These are phyloP conservation scores for Cordyceps farinosa DNA, from an alignment of 2,329 filamentous ascomycete genomes.

Conservation along the genomic window DNA sequence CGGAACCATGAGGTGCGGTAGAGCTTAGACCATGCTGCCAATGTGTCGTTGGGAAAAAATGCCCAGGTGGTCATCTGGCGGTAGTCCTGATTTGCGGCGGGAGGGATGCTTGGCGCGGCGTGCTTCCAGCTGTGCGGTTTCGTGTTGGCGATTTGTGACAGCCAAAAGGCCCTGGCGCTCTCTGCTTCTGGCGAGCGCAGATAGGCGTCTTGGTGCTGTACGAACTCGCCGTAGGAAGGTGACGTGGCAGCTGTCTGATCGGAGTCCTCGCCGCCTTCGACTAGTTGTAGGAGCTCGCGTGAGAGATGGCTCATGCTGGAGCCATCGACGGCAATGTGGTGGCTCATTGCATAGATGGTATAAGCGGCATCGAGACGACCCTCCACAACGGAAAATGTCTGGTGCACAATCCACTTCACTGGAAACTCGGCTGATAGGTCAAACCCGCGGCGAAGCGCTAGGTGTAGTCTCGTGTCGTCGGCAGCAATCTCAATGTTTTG, in stretches of 20 bases:
- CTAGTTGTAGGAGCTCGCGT: conserved; percentile 15
- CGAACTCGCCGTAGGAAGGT: conserved; percentile 6
- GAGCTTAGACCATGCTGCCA: not conserved
- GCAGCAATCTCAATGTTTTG: conserved; percentile 6
- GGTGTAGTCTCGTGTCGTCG: conserved; percentile 1
- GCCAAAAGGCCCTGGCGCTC: not conserved
- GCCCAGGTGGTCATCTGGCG: conserved; percentile 3
- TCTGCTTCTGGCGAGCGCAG: not conserved
- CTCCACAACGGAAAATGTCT: not conserved
- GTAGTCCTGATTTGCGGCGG: not conserved
- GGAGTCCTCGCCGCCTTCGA: not conserved
- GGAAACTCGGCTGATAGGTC: conserved; percentile 5
- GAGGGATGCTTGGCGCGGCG: not conserved
- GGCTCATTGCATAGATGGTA: conserved; percentile 12
- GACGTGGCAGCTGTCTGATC: not conserved
- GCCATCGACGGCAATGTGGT: conserved; percentile 21
- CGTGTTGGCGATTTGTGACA: not conserved
- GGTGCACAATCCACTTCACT: conserved; percentile 2
- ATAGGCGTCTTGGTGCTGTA: conserved; percentile 3
- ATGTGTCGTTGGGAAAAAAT: not conserved
- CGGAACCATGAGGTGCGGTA: conserved; percentile 11
- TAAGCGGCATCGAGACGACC: not conserved
- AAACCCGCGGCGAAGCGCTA: not conserved
- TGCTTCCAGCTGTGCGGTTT: conserved; percentile 1
- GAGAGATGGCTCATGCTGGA: conserved; percentile 20